These are phyloP conservation scores for Suillus variegatus DNA, from an alignment of 768 basidiomycete species.

Conservation along the genomic window DNA sequence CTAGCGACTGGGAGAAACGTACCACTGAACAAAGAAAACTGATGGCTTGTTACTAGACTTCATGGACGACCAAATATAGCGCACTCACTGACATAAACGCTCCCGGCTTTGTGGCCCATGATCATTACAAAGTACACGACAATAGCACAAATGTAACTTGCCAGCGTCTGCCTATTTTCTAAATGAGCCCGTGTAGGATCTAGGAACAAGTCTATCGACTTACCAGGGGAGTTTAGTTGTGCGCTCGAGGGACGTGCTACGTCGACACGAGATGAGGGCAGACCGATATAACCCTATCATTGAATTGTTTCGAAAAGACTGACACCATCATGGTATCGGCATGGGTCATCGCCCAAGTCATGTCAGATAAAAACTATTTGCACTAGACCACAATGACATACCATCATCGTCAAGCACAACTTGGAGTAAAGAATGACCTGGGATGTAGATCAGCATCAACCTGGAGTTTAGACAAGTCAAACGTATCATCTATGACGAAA, in stretches of 20 bases:
- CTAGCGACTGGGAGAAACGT: background rate
- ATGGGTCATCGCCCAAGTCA: background rate
- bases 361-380: background rate
- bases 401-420: slow-evolving; percentile 58
- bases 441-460: slow-evolving; percentile 5
- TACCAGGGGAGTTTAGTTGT: background rate
- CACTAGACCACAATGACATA: slow-evolving; percentile 21
- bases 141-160: background rate
- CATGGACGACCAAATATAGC: background rate
- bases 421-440: slow-evolving; percentile 65
- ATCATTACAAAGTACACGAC: background rate
- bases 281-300: background rate
- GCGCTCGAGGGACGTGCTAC: background rate
- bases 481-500: slow-evolving; percentile 65
- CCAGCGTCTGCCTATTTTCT: background rate
- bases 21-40: slow-evolving; percentile 28
- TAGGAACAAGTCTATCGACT: background rate
- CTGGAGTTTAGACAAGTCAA: background rate
- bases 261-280: slow-evolving; percentile 1
- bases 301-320: background rate
- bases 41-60: background rate
- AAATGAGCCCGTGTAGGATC: background rate
- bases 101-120: background rate
- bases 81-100: background rate
- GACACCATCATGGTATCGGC: background rate